These are phyloP conservation scores for Citrus australasica DNA, from an alignment of 345 rosid genomes.

Conservation along the genomic window DNA sequence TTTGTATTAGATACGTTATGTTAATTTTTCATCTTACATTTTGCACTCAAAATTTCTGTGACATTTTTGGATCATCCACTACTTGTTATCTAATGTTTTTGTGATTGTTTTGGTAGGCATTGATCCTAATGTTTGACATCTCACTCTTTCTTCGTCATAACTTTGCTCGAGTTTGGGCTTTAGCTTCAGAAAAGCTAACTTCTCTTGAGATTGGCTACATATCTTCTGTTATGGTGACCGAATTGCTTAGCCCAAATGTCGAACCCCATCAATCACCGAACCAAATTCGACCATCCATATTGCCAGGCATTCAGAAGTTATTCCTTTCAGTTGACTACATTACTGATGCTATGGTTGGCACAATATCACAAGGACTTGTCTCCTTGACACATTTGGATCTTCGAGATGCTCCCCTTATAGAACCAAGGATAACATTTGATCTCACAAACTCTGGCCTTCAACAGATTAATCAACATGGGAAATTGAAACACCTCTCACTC, in stretches of 20 bases:
- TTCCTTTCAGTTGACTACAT: slow-evolving; percentile 80
- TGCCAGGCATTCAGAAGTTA: slow-evolving; percentile 65
- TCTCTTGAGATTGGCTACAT: slow-evolving; percentile 83
- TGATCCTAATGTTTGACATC: slow-evolving; percentile 76
- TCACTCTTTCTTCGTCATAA: slow-evolving; percentile 63
- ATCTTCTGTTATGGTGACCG: slow-evolving; percentile 75
- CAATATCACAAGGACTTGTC: slow-evolving; percentile 61
- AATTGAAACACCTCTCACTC: slow-evolving; percentile 75
- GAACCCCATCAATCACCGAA: slow-evolving; percentile 29
- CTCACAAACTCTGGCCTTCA: slow-evolving; percentile 86
- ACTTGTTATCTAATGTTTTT: neutral
- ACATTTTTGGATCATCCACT: neutral
- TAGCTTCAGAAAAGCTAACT: slow-evolving; percentile 68
- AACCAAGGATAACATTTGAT: slow-evolving; percentile 62
- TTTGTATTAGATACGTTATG: neutral
- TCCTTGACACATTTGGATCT: slow-evolving; percentile 81
- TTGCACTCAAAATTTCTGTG: neutral
- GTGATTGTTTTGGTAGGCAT: slow-evolving; percentile 37
- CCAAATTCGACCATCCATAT: slow-evolving; percentile 32
- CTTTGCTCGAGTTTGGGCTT: slow-evolving; percentile 64
- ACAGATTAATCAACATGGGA: slow-evolving; percentile 69
- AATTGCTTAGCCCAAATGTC: slow-evolving; percentile 53
- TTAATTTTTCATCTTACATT: slow-evolving; percentile 1
- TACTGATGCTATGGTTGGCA: slow-evolving; percentile 63
- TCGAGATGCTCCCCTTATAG: slow-evolving; percentile 74